These are phyloP conservation scores for Crithidia fasciculata DNA, from an alignment of 208 protist species.

Conservation along the genomic window DNA sequence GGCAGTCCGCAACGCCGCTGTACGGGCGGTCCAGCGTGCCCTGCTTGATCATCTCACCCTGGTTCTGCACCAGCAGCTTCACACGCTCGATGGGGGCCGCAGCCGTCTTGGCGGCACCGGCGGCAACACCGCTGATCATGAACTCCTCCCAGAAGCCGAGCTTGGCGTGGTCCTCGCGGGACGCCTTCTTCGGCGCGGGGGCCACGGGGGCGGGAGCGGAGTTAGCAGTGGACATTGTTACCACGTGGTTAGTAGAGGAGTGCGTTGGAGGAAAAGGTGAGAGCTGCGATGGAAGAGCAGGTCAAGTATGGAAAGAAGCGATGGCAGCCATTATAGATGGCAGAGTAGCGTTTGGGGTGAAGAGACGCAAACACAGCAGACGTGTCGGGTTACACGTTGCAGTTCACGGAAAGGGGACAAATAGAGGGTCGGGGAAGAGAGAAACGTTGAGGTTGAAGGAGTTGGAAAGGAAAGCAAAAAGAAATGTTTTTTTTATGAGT, in stretches of 20 bases:
- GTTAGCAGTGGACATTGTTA: slow-evolving; percentile 34
- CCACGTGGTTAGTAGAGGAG: not conserved
- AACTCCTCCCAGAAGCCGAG: slow-evolving; percentile 80
- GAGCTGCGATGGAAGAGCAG: not conserved
- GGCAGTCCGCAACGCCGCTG: slow-evolving; percentile 95
- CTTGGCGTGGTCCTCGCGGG: slow-evolving; percentile 45
- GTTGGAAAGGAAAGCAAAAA: too few relatives aligned
- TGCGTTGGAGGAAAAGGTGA: slow-evolving; percentile 1
- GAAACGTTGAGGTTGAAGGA: too few relatives aligned
- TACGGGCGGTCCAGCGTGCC: slow-evolving; percentile 86
- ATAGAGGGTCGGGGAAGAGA: too few relatives aligned
- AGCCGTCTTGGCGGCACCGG: slow-evolving; percentile 91
- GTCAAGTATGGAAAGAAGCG: not conserved
- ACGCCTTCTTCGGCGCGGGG: slow-evolving; percentile 25
- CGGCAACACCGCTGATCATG: slow-evolving; percentile 82
- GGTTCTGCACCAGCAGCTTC: slow-evolving; percentile 96
- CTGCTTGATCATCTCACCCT: slow-evolving; percentile 86
- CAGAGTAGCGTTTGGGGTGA: too few relatives aligned
- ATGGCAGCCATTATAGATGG: too few relatives aligned
- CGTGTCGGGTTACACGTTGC: too few relatives aligned
- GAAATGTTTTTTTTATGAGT: too few relatives aligned
- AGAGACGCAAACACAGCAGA: too few relatives aligned
- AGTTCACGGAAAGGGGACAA: too few relatives aligned
- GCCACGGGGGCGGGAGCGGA: slow-evolving; percentile 21
- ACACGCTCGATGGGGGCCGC: slow-evolving; percentile 96